Evolutionary conservation across 2,329 filamentous ascomycete genomes (phyloP), one percentile per base, ranked within the genome.

Genomic region (Trichoderma harzianum): DNA sequence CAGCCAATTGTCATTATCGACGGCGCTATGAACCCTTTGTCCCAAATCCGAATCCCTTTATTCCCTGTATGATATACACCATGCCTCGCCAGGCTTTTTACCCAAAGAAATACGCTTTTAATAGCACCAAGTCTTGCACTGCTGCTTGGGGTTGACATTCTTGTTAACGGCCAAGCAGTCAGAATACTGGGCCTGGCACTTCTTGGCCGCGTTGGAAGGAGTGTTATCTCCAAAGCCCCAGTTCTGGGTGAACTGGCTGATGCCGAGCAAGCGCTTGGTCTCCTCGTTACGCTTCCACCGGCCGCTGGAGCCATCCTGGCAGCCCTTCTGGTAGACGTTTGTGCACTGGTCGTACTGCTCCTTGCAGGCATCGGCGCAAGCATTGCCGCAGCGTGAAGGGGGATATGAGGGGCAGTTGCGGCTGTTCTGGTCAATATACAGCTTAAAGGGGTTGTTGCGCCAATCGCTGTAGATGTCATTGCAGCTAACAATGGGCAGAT

Each of bases 291-390:
- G 78, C 73, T 76, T 76, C 72, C 76, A 77, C 58, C 74, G 74
- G 72, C 74, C 74, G 72, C 77, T 76, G 63, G 75, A 75, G 72
- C 77, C 76, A 28, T 79, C 74, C 75, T 81, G 80, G 80, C 86
- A 88, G 55, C 84, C 82, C 78, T 86, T 77, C 71, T 83, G 85
- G 75, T 89, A 89, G 51, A 84, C 83, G 53, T 77, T 78, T 28
- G 82, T 75, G 77, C 87, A 89, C 69, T 83, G 78, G 43, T 84
- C 76, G 77, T 84, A 86, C 81, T 89, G 87, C 66, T 81, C 80
- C 78, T 85, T 82, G 81, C 87, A 89, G 34, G 87, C 86, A 74
- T 86, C 85, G 66, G 80, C 76, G 77, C 87, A 89, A 65, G 83
- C 87, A 73, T 79, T 77, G 58, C 75, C 72, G 74, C 79, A 79